Base-by-base conservation (phyloP, 768 basidiomycete genomes). In the Boletus coccyginus region DNA sequence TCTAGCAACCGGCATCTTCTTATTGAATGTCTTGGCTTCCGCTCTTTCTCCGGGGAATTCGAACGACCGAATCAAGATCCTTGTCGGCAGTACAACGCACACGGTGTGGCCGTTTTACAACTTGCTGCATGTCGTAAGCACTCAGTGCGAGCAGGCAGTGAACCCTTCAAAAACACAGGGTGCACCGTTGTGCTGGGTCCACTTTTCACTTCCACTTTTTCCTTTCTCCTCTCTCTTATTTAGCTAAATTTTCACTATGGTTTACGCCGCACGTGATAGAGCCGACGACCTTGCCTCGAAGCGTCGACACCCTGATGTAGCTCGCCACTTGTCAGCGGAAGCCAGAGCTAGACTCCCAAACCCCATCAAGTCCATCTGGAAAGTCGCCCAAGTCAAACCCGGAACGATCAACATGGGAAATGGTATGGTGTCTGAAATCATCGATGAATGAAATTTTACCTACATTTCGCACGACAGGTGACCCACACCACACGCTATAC, bases 331-430 rank as follows among this genome's bases (percentile, higher is more conserved):
- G 46, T 74, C 73, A 2, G 55, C 60, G n/a, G 73, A 74, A 52
- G 67, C 74, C 24, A 64, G 65, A 31, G 63, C 66, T 1, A 61
- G 74, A 36, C 69, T 69, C 5, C 71, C 73, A 2, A 74, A 74
- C 44, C 70, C 73, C 9, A 74, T 74, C 58, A 74, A 74, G 53
- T 44, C 73, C 27, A 73, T 74, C 14, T 74, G 73, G 71, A 73
- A 71, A 48, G 68, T 52, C 14, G 67, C 73, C n/a, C 66, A 70
- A 46, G 70, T 70, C 38, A 72, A 66, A 50, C 58, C 70, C 9
- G 70, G 70, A 12, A 70, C 73, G 35, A 73, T 74, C 55, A 74
- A 73, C 58, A 72, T 74, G 64, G 73, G 73, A 16, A 74, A 74
- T 41, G 73, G 73, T 73, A 55, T 35, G 59, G 11, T 11, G 19